Evolutionary conservation across 176 grass and related monocot genomes (phyloP).

Genomic region (Hsuehochloa calcarea): DNA sequence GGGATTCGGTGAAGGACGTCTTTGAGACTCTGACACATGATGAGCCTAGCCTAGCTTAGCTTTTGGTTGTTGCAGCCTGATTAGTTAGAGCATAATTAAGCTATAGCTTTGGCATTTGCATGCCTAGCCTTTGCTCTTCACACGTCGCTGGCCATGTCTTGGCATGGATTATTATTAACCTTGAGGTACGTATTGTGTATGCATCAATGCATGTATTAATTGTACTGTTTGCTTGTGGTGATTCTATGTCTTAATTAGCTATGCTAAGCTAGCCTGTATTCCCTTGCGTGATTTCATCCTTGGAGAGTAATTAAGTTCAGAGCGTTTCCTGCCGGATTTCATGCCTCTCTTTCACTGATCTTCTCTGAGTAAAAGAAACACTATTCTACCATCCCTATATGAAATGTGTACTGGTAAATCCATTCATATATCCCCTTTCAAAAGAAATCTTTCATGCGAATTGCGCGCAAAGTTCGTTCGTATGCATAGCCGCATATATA

Average conservation of each 20-base stretch:
- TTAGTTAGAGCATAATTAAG: background rate
- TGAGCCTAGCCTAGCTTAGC: background rate
- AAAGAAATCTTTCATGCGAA: too few species aligned
- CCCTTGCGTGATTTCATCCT: background rate
- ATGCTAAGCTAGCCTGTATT: background rate
- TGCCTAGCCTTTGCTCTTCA: background rate
- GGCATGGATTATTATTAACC: background rate
- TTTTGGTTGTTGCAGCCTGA: background rate
- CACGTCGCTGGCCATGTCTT: background rate
- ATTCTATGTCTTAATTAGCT: background rate
- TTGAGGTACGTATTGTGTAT: background rate
- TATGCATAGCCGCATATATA: too few species aligned
- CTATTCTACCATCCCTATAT: too few species aligned
- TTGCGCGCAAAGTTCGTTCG: too few species aligned
- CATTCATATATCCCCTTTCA: too few species aligned
- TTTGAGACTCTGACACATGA: background rate
- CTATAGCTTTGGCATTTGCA: background rate
- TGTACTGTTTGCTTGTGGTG: background rate
- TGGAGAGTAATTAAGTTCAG: background rate
- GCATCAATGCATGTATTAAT: background rate
- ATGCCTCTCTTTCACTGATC: background rate
- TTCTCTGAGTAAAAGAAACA: background rate
- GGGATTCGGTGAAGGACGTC: background rate
- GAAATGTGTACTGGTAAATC: too few species aligned
- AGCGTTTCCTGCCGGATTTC: background rate